A percentile compares a stretch with the other conserved stretches of the same genome.
These are phyloP conservation scores for Ceratobasidium sp. DNA, from an alignment of 1,284 basidiomycete genomes.

Conservation along the genomic window DNA sequence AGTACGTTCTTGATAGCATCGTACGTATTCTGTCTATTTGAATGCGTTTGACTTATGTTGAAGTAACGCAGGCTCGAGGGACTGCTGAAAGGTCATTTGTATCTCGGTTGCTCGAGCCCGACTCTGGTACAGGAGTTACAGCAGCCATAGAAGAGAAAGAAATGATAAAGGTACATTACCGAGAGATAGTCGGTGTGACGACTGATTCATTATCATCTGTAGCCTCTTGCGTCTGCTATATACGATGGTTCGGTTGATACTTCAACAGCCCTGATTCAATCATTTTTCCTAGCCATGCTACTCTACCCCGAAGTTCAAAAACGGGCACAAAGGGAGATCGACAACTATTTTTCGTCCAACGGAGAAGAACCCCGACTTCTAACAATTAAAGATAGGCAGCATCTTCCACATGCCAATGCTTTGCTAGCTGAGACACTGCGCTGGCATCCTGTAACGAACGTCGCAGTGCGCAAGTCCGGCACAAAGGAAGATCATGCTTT, in stretches of 20 bases:
- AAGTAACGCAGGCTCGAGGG: neutral
- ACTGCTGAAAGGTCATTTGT: constrained; percentile 17
- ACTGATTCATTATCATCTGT: neutral
- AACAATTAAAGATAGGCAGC: constrained; percentile 44
- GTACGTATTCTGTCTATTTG: too few relatives aligned
- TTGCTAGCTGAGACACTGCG: constrained; percentile 44
- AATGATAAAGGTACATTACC: constrained; percentile 11
- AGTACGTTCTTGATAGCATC: constrained; percentile 15
- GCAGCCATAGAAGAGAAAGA: neutral
- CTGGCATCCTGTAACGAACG: constrained; percentile 45
- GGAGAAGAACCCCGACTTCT: constrained; percentile 38
- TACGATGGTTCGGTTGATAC: constrained; percentile 40
- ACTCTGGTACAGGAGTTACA: neutral
- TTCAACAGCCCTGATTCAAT: constrained; percentile 42
- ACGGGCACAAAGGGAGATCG: constrained; percentile 52
- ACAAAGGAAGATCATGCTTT: neutral
- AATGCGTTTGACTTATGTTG: neutral
- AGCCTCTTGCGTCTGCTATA: neutral
- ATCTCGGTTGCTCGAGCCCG: constrained; percentile 8
- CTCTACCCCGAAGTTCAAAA: constrained; percentile 50
- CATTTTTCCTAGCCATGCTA: constrained; percentile 48
- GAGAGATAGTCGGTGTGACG: too few relatives aligned
- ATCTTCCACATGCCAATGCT: constrained; percentile 44
- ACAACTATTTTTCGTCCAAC: constrained; percentile 39
- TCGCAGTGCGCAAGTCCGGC: neutral